Evolutionary conservation across 495 filamentous ascomycete genomes (phyloP), one percentile per base, ranked within the genome.

Genomic region (Emericellopsis terricola): DNA sequence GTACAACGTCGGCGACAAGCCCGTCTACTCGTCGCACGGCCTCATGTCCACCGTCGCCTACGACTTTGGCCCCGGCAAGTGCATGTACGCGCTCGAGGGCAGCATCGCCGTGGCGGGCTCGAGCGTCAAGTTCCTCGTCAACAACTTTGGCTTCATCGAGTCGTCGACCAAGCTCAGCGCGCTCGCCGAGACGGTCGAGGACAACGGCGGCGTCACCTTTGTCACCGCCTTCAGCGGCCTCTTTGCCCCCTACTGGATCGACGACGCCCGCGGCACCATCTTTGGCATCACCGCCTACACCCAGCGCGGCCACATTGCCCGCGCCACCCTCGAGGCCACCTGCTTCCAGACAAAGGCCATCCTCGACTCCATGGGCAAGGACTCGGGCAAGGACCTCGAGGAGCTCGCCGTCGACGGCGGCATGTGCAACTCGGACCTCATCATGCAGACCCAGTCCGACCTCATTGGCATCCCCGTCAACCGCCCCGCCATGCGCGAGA

Each of bases 161-260:
- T 60, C 72, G 32, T 79, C 76, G 1, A 59, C 66, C 33, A 71
- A 84, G 49, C 74, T 86, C 43, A 78, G 68, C 38, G 75, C 80
- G 27, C 52, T 84, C 23, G 79, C 79, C 9, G 66, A 64, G 13
- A 71, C 65, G 2, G 79, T 84, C 0, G 52, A 72, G 15, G 76
- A 85, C 44, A 84, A 68, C 38, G 79, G 79, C 39, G 80, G 80
- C 13, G 74, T 76, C 31, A 62, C 81, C 1, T 86, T 86, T 48
- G 80, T 86, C 31, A 84, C 80, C 35, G 79, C 79, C 1, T 86
- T 86, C 55, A 81, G 75, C 57, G 79, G 79, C 41, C 59, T 86
- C 3, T 84, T 84, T 49, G 79, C 80, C 16, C 80, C 80, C 11
- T 84, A 84, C 49, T 86, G 79, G 79, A 81, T 84, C 39, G 80